Evolutionary conservation across 2,329 filamentous ascomycete genomes (phyloP), one percentile per base, ranked within the genome.

Genomic region (Pseudogymnoascus destructans): DNA sequence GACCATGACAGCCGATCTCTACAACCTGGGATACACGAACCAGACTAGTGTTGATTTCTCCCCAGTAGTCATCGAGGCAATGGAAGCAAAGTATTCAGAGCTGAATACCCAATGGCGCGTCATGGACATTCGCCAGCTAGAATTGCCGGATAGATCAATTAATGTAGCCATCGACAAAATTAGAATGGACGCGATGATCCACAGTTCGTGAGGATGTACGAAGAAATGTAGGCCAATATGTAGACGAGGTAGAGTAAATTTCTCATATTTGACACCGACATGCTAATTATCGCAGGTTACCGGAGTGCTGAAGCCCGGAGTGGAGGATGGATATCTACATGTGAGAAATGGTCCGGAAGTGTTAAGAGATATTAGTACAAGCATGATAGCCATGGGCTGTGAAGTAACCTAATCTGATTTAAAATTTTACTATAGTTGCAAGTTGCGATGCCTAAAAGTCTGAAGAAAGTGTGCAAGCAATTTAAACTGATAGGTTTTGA

Each of bases 31-130:
- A 30, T 82, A 82, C 64, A 70, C 61, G 3, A 71, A 74, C 32
- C 79, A 83, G 63, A 67, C 77, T 3, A 81, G 78, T 62, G 70
- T 78, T 52, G 80, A 84, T 67, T 83, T 84, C 66, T 82, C 79
- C 0, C 59, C 71, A 0, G 72, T 76, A 0, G 76, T 79, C 0
- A 74, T 83, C 1, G 68, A 76, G 5, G 65, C 73, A n/a, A 83
- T 83, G 79, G 68, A 67, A 2, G 63, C 68, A 1, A 70, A 73
- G 13, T 73, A 79, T 60, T 64, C 64, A 0, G 59, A 66, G 3
- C 64, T 73, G 3, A 59, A 67, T 3, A 62, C 60, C 3, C 17
- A 15, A 33, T 83, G 79, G 79, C 61, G 65, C 23, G 67, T 71
- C 33, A 73, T 72, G 60, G 79, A 83, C 63, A 74, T 82, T 2